These are phyloP conservation scores for Trichoderma sp. DNA, from an alignment of 2,329 filamentous ascomycete species.

Conservation along the genomic window DNA sequence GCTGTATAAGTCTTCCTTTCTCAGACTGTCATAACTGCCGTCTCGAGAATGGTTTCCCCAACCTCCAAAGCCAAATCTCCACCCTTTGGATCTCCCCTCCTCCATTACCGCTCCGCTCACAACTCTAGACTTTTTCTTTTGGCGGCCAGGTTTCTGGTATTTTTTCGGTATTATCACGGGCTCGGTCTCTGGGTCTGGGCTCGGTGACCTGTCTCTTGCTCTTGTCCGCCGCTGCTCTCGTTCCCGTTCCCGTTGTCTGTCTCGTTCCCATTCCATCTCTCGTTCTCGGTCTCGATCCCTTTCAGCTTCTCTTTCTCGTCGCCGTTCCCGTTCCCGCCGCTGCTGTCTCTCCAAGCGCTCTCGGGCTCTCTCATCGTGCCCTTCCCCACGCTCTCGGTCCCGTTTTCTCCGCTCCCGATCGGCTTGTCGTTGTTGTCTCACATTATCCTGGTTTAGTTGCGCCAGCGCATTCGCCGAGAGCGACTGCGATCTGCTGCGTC, in stretches of 20 bases:
- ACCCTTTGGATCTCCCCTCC: constrained; percentile 57
- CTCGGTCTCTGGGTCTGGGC: constrained; percentile 26
- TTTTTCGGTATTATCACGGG: constrained; percentile 37
- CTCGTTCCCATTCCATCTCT: constrained; percentile 21
- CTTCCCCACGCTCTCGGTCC: constrained; percentile 25
- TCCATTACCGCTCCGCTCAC: constrained; percentile 72
- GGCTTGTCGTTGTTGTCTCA: constrained; percentile 52
- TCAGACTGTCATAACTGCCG: constrained; percentile 52
- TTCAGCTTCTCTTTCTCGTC: constrained; percentile 33
- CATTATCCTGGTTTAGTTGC: constrained; percentile 66
- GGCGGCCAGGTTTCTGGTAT: constrained; percentile 40
- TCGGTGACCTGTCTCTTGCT: constrained; percentile 33
- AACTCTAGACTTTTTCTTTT: constrained; percentile 60
- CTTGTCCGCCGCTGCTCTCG: constrained; percentile 32
- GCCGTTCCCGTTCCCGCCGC: constrained; percentile 27
- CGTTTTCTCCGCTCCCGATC: constrained; percentile 39
- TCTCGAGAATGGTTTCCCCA: constrained; percentile 41
- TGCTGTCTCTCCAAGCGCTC: constrained; percentile 29
- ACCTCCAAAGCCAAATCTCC: constrained; percentile 29
- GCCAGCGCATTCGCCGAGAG: constrained; percentile 63
- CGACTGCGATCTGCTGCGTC: constrained; percentile 35
- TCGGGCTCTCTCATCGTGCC: constrained; percentile 29
- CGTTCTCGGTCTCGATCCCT: constrained; percentile 33
- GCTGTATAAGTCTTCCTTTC: constrained; percentile 53
- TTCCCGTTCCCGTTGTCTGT: constrained; percentile 32